Evolutionary conservation across 768 basidiomycete species (phyloP), one percentile per base, ranked within the genome.

Genomic region (Tricholoma hemisulphureum): DNA sequence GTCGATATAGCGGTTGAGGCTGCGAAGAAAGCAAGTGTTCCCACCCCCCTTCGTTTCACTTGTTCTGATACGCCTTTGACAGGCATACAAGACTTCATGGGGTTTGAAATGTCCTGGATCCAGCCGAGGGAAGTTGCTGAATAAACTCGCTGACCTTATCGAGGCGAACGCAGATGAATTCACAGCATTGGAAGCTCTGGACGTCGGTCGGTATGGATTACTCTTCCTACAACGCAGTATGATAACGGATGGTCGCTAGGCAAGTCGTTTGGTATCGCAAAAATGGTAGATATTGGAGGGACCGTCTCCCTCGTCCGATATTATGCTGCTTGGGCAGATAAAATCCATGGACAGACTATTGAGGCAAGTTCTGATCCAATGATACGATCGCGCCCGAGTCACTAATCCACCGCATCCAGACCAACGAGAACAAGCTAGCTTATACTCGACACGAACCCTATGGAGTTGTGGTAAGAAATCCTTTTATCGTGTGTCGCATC

Each of bases 301-400:
- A 69, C 77, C 5, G 73, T 81, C 59, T 73, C 68, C 35, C 72
- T 74, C 51, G 67, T 89, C 60, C 75, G 81, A 26, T 92, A 91
- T 73, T 93, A 87, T 64, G 88, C 83, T 39, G 91, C 90, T 29
- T 87, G 87, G 83, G 87, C 89, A 43, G 91, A 90, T 77, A 92
- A 92, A 74, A 70, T 83, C 50, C 71, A 76, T 2, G 85, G 84
- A 14, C 79, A 87, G 67, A 79, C 79, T 13, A 80, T 87, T 69
- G 86, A 88, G 48, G 57, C 55, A 34, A 20, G 21, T 61, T 14
- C 3, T 8, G 20, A 34, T 4, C 41, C 34, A n/a, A 29, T 8
- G 41, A 29, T 8, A 34, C 9, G 9, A 8, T 13, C 2, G 10
- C 10, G 14, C 32, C 14, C 32, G 32, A 34, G 32, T 8, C 10